Percentiles rank a stretch among this genome's conserved stretches.
phyloP scores from a whole-genome alignment of 139 green algal genomes.

The Nannochloris sp. region DNA sequence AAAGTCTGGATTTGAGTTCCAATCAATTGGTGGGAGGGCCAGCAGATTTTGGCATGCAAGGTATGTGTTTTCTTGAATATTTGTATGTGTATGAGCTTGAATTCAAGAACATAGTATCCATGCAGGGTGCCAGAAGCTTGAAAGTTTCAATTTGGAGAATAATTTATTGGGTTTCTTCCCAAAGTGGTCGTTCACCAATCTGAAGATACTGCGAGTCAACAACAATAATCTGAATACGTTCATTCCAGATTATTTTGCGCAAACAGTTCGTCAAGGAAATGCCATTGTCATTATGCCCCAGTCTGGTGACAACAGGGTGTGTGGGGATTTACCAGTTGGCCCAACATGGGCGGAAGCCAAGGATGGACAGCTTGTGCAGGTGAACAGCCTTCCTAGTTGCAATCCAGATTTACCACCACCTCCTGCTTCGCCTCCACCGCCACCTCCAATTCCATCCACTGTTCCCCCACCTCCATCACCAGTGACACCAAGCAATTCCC shows the following conservation, averaged over 20 bases:
- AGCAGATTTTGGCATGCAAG: neutral
- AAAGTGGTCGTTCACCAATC: constrained; percentile 8
- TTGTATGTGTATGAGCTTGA: neutral
- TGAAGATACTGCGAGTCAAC: neutral
- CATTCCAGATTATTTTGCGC: neutral
- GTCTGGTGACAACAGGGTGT: constrained; percentile 1
- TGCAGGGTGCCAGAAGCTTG: neutral
- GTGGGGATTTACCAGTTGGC: constrained; percentile 8
- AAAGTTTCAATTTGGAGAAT: neutral
- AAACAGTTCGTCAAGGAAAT: neutral
- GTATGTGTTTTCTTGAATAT: neutral
- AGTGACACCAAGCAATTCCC: too few species aligned
- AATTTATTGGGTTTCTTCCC: constrained; percentile 2
- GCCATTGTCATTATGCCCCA: constrained; percentile 17
- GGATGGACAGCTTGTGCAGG: neutral
- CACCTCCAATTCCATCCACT: neutral
- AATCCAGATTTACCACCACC: neutral
- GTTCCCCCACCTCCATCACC: neutral
- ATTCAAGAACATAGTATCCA: too few species aligned
- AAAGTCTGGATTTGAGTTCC: constrained; percentile 1
- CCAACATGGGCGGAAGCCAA: neutral
- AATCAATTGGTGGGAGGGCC: neutral
- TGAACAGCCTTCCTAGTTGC: neutral
- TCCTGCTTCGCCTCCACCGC: constrained; percentile 1
- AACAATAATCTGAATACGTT: neutral